Conservation (phyloP, 306 rosid species). For the Acacia acuminata region DNA sequence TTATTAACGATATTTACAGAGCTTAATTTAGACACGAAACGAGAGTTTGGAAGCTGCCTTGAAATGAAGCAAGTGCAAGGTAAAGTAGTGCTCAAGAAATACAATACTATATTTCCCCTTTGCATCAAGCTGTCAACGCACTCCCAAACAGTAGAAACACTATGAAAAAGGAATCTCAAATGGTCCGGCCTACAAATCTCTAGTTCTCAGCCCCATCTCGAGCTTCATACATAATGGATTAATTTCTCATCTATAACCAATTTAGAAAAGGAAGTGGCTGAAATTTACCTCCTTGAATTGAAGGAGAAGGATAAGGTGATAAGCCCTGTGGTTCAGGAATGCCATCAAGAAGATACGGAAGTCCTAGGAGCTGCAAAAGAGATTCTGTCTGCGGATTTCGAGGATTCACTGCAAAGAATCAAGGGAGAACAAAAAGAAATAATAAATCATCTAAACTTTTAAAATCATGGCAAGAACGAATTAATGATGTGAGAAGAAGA, state of each 20-base stretch:
- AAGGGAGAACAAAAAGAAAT: not conserved
- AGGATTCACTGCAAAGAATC: constrained; percentile 48
- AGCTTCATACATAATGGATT: constrained; percentile 2
- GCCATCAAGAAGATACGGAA: constrained; percentile 82
- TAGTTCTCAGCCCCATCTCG: constrained; percentile 14
- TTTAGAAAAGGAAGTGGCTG: not conserved
- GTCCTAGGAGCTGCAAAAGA: constrained; percentile 78
- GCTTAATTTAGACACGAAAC: not conserved
- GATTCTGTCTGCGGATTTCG: constrained; percentile 89
- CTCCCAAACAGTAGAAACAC: not conserved
- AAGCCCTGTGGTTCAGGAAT: constrained; percentile 45
- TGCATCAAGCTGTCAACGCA: not conserved
- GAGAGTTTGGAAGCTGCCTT: not conserved
- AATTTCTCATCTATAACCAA: constrained; percentile 8
- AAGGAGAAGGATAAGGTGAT: constrained; percentile 46
- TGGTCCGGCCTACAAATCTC: not conserved
- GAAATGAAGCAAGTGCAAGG: not conserved
- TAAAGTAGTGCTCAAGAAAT: not conserved
- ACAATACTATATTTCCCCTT: not conserved
- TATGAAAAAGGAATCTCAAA: not conserved
- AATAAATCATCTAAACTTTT: not conserved
- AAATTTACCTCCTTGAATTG: constrained; percentile 52
- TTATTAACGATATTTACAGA: not conserved
- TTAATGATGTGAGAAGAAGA: constrained; percentile 20
- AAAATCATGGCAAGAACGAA: constrained; percentile 23